A percentile compares a stretch with the other conserved stretches of the same genome.
Conservation (phyloP, 352 stramenopile species). For the Phytopythium helicoides region DNA sequence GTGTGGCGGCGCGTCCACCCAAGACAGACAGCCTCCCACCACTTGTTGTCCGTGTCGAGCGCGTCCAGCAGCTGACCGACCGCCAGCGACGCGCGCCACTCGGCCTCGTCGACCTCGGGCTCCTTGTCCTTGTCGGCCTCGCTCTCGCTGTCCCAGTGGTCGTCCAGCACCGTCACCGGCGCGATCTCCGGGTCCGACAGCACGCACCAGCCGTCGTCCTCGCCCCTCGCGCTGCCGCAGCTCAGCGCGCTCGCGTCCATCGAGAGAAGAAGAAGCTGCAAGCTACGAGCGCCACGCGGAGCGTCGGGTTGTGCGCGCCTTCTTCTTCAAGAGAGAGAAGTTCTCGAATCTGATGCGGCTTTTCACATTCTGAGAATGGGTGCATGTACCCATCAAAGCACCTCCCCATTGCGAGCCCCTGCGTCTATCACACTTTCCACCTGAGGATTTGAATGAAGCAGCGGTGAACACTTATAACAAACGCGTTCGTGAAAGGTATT, state of each 20-base stretch:
- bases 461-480: too few species aligned
- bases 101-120: not conserved
- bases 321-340: too few species aligned
- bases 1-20: not conserved
- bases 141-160: conserved; percentile 9
- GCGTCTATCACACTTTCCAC: too few species aligned
- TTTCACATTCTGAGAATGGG: too few species aligned
- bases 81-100: conserved; percentile 58
- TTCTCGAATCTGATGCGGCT: too few species aligned
- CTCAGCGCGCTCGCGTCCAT: not conserved
- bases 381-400: too few species aligned
- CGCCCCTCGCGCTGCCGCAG: not conserved
- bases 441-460: too few species aligned
- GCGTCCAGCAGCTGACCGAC: conserved; percentile 66
- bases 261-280: not conserved
- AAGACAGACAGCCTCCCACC: conserved; percentile 21
- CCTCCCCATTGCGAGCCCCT: too few species aligned
- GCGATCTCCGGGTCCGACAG: conserved; percentile 5
- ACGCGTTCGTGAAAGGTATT: too few species aligned
- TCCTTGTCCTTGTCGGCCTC: not conserved
- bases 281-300: too few species aligned
- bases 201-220: conserved; percentile 9
- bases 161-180: conserved; percentile 4
- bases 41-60: conserved; percentile 66
- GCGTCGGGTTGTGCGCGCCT: too few species aligned